A percentile compares a stretch with the other conserved stretches of the same genome.
Conservation (phyloP, 305 asterid species). For the Solanum hybrid region DNA sequence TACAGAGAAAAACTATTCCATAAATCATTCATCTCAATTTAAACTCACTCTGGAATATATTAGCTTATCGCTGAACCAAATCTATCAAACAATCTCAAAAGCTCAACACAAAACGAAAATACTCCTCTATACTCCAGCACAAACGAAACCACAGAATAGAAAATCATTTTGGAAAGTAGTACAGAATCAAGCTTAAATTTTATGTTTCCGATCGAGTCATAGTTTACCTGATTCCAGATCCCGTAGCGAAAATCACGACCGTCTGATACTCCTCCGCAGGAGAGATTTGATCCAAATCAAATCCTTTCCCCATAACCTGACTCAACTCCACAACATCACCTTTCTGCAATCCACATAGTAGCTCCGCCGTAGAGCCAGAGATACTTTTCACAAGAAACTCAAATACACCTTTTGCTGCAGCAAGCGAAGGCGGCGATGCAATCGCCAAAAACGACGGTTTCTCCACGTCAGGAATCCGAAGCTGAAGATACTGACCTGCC, state of each 20-base stretch:
- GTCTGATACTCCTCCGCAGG: slow-evolving; percentile 54
- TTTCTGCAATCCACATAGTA: slow-evolving; percentile 45
- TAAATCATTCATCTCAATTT: not conserved
- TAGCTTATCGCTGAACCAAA: not conserved
- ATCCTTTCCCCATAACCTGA: slow-evolving; percentile 68
- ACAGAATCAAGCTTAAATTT: not conserved
- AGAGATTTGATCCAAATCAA: slow-evolving; percentile 45
- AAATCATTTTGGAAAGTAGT: not conserved
- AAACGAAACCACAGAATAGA: not conserved
- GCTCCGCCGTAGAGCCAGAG: slow-evolving; percentile 73
- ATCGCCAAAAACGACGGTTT: slow-evolving; percentile 68
- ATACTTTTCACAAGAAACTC: slow-evolving; percentile 65
- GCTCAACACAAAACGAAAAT: not conserved
- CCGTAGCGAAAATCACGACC: slow-evolving; percentile 79
- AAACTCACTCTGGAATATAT: not conserved
- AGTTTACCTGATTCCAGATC: slow-evolving; percentile 76
- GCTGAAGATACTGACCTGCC: slow-evolving; percentile 79
- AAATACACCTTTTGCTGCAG: slow-evolving; percentile 48
- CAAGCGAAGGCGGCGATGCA: slow-evolving; percentile 68
- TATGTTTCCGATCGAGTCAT: not conserved
- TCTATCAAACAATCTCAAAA: not conserved
- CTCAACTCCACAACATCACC: slow-evolving; percentile 77
- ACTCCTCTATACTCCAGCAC: not conserved
- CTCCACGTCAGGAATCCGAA: slow-evolving; percentile 40
- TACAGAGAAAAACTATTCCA: not conserved